Evolutionary conservation across 805 yeast species (phyloP).

Genomic region (Lipomyces lipofer): DNA sequence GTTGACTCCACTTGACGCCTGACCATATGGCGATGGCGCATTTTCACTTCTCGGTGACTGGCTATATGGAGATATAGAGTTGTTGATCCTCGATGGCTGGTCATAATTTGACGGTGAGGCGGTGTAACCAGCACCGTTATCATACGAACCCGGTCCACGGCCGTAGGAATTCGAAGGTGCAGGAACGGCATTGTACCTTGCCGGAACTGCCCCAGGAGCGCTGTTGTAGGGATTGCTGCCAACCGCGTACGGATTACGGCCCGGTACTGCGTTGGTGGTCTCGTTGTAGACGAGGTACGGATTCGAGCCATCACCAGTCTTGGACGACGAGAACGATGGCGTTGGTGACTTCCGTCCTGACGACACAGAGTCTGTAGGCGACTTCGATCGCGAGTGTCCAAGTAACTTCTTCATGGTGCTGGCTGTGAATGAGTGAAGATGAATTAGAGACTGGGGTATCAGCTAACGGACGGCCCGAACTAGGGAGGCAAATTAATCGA

Average conservation of each 20-base stretch:
- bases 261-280: not conserved
- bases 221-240: slow-evolving; percentile 20
- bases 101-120: slow-evolving; percentile 1
- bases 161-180: not conserved
- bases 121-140: not conserved
- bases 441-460: too few relatives aligned
- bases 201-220: slow-evolving; percentile 3
- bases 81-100: not conserved
- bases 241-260: slow-evolving; percentile 21
- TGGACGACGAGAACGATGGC: not conserved
- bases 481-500: too few relatives aligned
- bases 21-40: too few relatives aligned
- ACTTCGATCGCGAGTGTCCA: not conserved
- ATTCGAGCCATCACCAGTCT: slow-evolving; percentile 3
- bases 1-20: not conserved
- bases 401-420: not conserved
- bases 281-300: slow-evolving; percentile 1
- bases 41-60: not conserved
- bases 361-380: not conserved
- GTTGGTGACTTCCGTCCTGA: slow-evolving; percentile 2
- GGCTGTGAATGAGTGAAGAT: too few relatives aligned
- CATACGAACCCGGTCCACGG: not conserved
- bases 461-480: too few relatives aligned
- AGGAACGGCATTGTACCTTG: not conserved
- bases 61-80: not conserved